A percentile compares a stretch with the other conserved stretches of the same genome.
Evolutionary conservation across 2,329 filamentous ascomycete species (phyloP).

Genomic region (Pseudogymnoascus sp.): DNA sequence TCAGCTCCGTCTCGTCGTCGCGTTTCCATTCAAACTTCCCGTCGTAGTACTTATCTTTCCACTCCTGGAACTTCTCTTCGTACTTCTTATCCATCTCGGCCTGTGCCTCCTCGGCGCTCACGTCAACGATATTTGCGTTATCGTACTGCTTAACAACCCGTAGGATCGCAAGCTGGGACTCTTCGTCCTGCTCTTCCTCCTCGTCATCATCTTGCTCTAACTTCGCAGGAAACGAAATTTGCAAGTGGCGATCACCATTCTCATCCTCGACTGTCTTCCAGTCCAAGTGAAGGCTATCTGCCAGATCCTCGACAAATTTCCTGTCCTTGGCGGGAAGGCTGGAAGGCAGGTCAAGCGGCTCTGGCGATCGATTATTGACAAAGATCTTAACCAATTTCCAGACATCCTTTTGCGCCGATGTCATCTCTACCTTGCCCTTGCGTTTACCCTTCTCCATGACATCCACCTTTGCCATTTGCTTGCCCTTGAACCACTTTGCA

Average conservation of each 20-base stretch:
- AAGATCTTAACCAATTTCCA: constrained; percentile 80
- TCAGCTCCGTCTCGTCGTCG: constrained; percentile 73
- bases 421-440: constrained; percentile 68
- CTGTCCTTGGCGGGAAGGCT: constrained; percentile 74
- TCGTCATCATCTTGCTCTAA: constrained; percentile 48
- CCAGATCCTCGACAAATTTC: constrained; percentile 85
- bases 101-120: constrained; percentile 71
- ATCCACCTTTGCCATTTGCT: constrained; percentile 64
- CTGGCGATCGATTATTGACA: constrained; percentile 59
- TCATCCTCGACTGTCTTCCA: constrained; percentile 60
- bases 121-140: constrained; percentile 76
- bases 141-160: constrained; percentile 87
- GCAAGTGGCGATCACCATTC: constrained; percentile 58
- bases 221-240: constrained; percentile 48
- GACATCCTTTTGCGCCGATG: constrained; percentile 70
- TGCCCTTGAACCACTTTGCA: constrained; percentile 85
- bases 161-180: constrained; percentile 72
- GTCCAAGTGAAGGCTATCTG: constrained; percentile 57
- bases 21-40: constrained; percentile 86
- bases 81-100: constrained; percentile 76
- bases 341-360: constrained; percentile 66
- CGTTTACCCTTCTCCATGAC: constrained; percentile 52
- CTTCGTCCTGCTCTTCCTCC: constrained; percentile 71
- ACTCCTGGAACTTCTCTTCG: constrained; percentile 78
- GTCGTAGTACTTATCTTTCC: constrained; percentile 92